Percentiles rank a stretch among this genome's conserved stretches.
Evolutionary conservation across 441 rosid species (phyloP).

Genomic region (Pelargonium citronellum): DNA sequence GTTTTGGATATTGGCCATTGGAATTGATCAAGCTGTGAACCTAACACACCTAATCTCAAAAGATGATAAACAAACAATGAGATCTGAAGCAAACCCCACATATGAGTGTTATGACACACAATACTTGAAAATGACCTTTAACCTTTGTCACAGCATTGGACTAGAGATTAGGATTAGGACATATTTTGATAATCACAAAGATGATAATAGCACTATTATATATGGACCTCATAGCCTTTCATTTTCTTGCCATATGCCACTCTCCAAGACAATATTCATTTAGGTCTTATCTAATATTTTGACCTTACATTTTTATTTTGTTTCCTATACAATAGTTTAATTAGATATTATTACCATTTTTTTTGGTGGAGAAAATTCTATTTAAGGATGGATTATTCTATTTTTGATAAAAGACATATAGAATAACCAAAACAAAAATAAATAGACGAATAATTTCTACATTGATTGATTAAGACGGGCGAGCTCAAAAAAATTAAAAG

Average conservation of each 20-base stretch:
- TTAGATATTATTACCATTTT: no score
- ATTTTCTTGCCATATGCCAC: no score
- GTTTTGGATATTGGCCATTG: neutral
- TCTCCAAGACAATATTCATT: neutral
- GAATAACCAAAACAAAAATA: no score
- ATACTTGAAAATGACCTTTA: conserved; percentile 5
- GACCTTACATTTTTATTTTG: no score
- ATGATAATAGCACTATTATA: neutral
- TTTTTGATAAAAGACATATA: no score
- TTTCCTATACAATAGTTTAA: no score
- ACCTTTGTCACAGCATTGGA: neutral
- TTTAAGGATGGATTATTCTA: no score
- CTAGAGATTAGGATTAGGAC: neutral
- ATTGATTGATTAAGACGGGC: no score
- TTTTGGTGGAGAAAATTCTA: no score
- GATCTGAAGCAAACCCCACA: conserved; percentile 1
- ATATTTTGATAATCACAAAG: neutral
- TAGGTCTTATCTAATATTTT: no score
- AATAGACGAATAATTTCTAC: no score
- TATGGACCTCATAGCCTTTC: neutral
- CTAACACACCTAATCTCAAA: conserved; percentile 37
- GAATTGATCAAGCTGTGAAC: conserved; percentile 24
- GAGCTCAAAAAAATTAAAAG: no score
- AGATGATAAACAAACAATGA: conserved; percentile 11
- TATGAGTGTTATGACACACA: neutral